Evolutionary conservation across 495 filamentous ascomycete genomes (phyloP).

Genomic region (Penicillium psychrofluorescens): DNA sequence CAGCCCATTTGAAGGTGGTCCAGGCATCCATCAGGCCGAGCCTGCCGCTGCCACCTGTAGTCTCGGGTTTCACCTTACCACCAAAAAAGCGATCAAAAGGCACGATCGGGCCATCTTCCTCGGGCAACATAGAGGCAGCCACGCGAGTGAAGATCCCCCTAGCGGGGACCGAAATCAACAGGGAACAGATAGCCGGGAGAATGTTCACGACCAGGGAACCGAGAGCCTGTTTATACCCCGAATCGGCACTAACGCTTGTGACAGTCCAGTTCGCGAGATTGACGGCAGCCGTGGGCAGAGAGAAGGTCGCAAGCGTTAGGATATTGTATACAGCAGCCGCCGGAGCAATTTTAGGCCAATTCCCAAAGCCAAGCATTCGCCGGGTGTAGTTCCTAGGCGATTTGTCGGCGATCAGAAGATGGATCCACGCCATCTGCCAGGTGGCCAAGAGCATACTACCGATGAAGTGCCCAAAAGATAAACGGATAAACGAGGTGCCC

Average conservation of each 20-base stretch:
- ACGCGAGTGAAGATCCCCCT: slow-evolving; percentile 37
- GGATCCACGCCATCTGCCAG: slow-evolving; percentile 1
- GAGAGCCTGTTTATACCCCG: too few relatives aligned
- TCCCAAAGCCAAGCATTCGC: neutral
- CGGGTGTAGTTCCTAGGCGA: neutral
- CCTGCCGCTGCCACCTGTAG: slow-evolving; percentile 63
- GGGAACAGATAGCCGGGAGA: too few relatives aligned
- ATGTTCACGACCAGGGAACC: too few relatives aligned
- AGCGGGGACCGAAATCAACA: slow-evolving; percentile 21
- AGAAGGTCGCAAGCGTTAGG: too few relatives aligned
- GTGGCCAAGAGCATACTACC: neutral
- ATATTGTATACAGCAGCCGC: neutral
- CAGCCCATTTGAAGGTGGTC: slow-evolving; percentile 58
- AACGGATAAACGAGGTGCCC: too few relatives aligned
- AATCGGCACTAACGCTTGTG: too few relatives aligned
- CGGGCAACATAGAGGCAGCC: slow-evolving; percentile 43
- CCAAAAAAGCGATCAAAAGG: slow-evolving; percentile 45
- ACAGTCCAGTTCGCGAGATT: too few relatives aligned
- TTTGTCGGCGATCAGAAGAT: neutral
- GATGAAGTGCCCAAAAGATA: neutral
- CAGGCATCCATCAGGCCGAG: slow-evolving; percentile 65
- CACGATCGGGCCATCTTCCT: slow-evolving; percentile 40
- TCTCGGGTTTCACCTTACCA: slow-evolving; percentile 29
- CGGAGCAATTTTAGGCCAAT: neutral
- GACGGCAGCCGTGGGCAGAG: too few relatives aligned